These are phyloP conservation scores for Grosmannia serpens DNA, from an alignment of 2,329 filamentous ascomycete genomes.

Conservation along the genomic window DNA sequence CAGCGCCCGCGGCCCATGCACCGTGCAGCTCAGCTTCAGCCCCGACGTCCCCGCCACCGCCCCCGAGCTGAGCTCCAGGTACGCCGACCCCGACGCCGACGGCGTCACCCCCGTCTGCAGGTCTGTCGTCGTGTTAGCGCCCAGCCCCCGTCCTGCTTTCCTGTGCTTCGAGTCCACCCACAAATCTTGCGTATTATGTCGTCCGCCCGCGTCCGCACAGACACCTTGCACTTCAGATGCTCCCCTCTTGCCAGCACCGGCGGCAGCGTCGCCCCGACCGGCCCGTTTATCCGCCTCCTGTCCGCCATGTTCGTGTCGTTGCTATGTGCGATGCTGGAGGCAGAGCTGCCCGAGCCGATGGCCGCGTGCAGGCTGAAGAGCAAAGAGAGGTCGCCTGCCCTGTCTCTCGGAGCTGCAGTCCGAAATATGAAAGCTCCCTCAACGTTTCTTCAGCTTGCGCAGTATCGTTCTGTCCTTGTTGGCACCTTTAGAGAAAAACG, in stretches of 20 bases:
- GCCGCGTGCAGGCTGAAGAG: no score
- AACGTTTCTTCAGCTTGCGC: no score
- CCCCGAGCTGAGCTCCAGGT: conserved; percentile 54
- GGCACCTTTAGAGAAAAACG: background rate
- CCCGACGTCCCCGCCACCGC: conserved; percentile 32
- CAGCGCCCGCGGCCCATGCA: conserved; percentile 85
- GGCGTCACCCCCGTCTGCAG: conserved; percentile 68
- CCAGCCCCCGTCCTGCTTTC: background rate
- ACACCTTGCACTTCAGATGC: conserved; percentile 27
- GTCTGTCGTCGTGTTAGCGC: background rate
- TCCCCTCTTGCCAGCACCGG: conserved; percentile 43
- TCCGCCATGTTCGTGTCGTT: conserved; percentile 52
- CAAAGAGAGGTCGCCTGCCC: no score
- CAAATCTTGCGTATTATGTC: conserved; percentile 78
- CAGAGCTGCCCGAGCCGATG: background rate
- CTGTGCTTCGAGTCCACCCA: conserved; percentile 32
- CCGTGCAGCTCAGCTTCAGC: conserved; percentile 84
- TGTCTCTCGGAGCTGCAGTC: no score
- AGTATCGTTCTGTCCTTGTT: background rate
- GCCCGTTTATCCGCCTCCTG: conserved; percentile 81
- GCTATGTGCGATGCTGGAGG: background rate
- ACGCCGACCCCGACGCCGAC: conserved; percentile 87
- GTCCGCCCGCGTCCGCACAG: conserved; percentile 45
- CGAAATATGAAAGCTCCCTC: no score
- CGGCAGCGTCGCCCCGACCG: conserved; percentile 61